Conservation (phyloP, 495 filamentous ascomycete genomes). For the Schizothecium vesticola region DNA sequence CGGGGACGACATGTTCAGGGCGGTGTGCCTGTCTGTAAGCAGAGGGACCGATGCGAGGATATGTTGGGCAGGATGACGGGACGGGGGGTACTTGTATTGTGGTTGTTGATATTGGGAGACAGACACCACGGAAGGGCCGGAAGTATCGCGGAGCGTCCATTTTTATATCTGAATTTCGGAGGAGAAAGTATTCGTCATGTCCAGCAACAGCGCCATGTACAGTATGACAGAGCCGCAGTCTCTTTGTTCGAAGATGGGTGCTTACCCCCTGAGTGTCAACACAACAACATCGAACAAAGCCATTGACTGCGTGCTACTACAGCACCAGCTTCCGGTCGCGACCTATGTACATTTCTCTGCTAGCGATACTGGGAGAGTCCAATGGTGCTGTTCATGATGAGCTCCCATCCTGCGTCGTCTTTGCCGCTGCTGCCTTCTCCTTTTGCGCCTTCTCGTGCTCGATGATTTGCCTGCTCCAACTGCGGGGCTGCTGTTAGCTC, state of each 20-base stretch:
- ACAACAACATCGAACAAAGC: not conserved
- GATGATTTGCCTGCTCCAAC: conserved; percentile 88
- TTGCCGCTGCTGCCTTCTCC: conserved; percentile 29
- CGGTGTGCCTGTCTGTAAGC: not conserved
- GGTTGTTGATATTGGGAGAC: not conserved
- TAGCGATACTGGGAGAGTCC: not conserved
- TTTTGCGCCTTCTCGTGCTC: conserved; percentile 75
- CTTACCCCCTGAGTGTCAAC: not conserved
- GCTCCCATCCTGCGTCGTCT: not conserved
- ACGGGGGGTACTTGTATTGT: not conserved
- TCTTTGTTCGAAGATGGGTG: not conserved
- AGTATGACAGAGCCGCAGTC: not conserved
- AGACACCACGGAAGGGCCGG: not conserved
- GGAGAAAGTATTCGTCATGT: not conserved
- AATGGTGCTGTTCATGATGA: not conserved
- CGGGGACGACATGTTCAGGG: not conserved
- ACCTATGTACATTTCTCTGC: not conserved
- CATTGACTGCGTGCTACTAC: not conserved
- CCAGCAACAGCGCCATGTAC: not conserved
- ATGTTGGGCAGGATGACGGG: not conserved
- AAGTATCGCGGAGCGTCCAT: not conserved
- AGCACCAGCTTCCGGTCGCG: not conserved
- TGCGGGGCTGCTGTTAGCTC: conserved; percentile 29
- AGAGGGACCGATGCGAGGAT: not conserved
- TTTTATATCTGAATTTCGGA: not conserved